These are phyloP conservation scores for Quercus glauca DNA, from an alignment of 306 rosid genomes.

Conservation along the genomic window DNA sequence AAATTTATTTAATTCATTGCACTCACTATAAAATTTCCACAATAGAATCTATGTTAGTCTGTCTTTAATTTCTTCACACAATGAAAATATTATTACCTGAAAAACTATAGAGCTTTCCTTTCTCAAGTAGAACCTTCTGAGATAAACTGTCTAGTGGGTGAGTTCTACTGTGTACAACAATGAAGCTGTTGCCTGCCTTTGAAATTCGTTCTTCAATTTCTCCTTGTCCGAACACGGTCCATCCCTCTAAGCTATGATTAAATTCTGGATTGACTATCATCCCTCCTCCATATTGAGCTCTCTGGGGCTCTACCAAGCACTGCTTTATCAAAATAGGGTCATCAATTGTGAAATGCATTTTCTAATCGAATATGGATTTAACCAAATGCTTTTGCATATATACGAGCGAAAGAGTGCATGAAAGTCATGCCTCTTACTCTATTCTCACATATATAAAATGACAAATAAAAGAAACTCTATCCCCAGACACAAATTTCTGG, in stretches of 20 bases:
- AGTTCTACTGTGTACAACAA: constrained; percentile 46
- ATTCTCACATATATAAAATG: no score
- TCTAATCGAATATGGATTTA: background rate
- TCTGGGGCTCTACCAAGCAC: constrained; percentile 62
- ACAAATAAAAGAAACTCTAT: no score
- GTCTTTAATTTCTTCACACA: background rate
- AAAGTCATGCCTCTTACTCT: background rate
- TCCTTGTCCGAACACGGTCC: constrained; percentile 60
- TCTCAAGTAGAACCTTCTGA: constrained; percentile 50
- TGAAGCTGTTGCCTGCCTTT: constrained; percentile 59
- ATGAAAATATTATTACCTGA: constrained; percentile 44
- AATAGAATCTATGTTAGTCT: no score
- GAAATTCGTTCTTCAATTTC: constrained; percentile 41
- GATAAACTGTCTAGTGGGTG: constrained; percentile 51
- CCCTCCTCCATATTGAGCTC: constrained; percentile 72
- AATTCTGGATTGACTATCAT: constrained; percentile 72
- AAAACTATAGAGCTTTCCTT: constrained; percentile 47
- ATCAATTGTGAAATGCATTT: background rate
- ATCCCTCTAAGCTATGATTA: constrained; percentile 49
- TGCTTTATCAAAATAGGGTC: constrained; percentile 27
- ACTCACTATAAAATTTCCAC: no score
- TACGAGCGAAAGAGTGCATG: background rate
- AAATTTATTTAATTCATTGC: no score
- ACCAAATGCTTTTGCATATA: background rate
- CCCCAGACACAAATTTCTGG: no score